A percentile compares a stretch with the other conserved stretches of the same genome.
phyloP scores from a whole-genome alignment of 257 asterid genomes.

The Cinchona pubescens region DNA sequence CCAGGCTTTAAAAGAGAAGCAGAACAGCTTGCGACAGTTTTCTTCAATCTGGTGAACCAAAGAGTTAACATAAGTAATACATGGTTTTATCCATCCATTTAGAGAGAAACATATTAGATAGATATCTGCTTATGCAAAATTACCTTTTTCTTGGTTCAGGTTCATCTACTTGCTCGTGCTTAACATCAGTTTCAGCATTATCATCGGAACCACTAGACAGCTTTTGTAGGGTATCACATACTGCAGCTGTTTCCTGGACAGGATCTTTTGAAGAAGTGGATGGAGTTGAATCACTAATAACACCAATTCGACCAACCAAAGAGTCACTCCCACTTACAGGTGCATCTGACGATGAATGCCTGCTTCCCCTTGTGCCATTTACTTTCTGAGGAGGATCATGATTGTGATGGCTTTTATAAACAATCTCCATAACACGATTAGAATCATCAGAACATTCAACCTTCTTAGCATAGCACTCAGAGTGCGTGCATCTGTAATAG shows the following conservation, averaged over 20 bases:
- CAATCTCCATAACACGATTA: conserved; percentile 56
- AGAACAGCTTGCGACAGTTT: conserved; percentile 38
- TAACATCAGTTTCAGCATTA: conserved; percentile 41
- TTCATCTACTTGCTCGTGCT: conserved; percentile 50
- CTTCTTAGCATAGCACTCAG: conserved; percentile 78
- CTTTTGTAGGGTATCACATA: conserved; percentile 38
- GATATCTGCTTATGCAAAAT: neutral
- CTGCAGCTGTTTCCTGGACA: conserved; percentile 30
- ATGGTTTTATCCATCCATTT: conserved; percentile 8
- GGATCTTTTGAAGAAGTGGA: conserved; percentile 45
- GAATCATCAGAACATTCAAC: conserved; percentile 70
- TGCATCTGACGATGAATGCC: conserved; percentile 33
- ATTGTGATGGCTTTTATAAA: conserved; percentile 74
- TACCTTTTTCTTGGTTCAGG: conserved; percentile 59
- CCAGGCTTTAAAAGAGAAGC: conserved; percentile 52
- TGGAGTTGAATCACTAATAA: conserved; percentile 33
- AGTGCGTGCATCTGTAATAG: conserved; percentile 84
- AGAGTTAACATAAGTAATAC: neutral
- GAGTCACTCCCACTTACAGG: conserved; percentile 37
- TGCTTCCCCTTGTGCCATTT: conserved; percentile 46
- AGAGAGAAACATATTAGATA: neutral
- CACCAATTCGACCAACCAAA: conserved; percentile 25
- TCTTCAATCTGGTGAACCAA: conserved; percentile 56
- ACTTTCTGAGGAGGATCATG: conserved; percentile 79
- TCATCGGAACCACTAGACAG: conserved; percentile 60